Conservation (phyloP, 441 rosid species). For the Gossypium davidsonii region DNA sequence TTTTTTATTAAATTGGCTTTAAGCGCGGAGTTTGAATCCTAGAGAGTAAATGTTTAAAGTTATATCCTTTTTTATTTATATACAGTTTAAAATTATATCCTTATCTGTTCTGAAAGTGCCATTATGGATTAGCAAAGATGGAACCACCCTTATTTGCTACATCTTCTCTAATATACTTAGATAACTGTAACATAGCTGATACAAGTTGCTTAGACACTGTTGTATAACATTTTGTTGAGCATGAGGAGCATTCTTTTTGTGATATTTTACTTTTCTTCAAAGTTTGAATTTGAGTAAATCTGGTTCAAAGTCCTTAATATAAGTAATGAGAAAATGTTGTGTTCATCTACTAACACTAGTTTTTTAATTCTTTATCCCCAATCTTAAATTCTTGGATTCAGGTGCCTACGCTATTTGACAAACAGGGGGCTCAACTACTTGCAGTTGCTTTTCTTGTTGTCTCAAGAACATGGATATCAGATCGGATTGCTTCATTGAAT, state of each 20-base stretch:
- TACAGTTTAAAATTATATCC: not conserved
- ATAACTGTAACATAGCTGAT: not conserved
- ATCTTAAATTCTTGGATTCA: conserved; percentile 30
- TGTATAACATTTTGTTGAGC: conserved; percentile 1
- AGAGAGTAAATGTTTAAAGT: not conserved
- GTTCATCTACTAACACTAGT: not conserved
- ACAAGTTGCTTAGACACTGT: not conserved
- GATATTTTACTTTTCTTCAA: conserved; percentile 1
- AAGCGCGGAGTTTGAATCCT: not conserved
- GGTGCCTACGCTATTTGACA: conserved; percentile 91
- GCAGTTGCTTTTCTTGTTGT: conserved; percentile 82
- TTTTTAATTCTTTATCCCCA: conserved; percentile 5
- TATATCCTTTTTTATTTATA: not conserved
- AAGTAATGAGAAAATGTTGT: not conserved
- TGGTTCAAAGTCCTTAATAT: not conserved
- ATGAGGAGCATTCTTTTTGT: not conserved
- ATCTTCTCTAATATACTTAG: not conserved
- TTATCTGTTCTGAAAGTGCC: not conserved
- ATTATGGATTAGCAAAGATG: not conserved
- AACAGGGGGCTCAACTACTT: conserved; percentile 90
- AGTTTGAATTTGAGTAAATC: not conserved
- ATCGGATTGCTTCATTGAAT: conserved; percentile 93
- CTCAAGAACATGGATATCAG: conserved; percentile 93
- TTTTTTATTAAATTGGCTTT: conserved; percentile 1
- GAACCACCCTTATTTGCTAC: not conserved